Conservation (phyloP, 2,329 filamentous ascomycete species). For the Cordyceps cicadae region DNA sequence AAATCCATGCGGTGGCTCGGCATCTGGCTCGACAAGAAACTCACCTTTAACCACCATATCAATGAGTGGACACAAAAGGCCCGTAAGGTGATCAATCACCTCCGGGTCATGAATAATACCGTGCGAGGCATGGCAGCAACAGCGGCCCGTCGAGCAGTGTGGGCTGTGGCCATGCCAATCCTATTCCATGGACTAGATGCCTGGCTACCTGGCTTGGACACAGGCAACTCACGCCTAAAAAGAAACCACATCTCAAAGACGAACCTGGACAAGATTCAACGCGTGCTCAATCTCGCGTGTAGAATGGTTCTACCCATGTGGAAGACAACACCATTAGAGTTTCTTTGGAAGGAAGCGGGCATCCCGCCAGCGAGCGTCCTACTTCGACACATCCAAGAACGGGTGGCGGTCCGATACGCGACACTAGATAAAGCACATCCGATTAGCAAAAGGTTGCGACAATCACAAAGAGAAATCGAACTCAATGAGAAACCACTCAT, state of each 20-base stretch:
- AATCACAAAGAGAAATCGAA: conserved; percentile 1
- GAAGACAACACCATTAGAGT: conserved; percentile 1
- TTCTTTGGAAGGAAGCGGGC: conserved; percentile 4
- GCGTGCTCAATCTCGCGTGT: conserved; percentile 1
- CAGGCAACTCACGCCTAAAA: background rate
- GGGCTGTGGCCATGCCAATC: background rate
- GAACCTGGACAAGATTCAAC: conserved; percentile 2
- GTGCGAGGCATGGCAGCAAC: background rate
- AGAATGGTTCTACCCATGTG: background rate
- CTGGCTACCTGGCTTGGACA: background rate
- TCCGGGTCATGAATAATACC: background rate
- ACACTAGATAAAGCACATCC: conserved; percentile 1
- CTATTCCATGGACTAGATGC: conserved; percentile 4
- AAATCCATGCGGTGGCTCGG: background rate
- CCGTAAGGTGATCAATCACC: background rate
- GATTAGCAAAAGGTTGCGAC: background rate
- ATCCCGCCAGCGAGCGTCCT: background rate
- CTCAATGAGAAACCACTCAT: conserved; percentile 4
- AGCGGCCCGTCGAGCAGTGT: background rate
- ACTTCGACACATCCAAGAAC: background rate
- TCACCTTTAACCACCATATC: conserved; percentile 5
- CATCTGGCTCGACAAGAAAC: conserved; percentile 7
- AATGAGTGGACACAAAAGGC: conserved; percentile 1
- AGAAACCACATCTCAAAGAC: conserved; percentile 4
- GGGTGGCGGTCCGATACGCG: background rate